Evolutionary conservation across 1,139 yeast species (phyloP), one percentile per base, ranked within the genome.

Genomic region (Hanseniaspora uvarum): DNA sequence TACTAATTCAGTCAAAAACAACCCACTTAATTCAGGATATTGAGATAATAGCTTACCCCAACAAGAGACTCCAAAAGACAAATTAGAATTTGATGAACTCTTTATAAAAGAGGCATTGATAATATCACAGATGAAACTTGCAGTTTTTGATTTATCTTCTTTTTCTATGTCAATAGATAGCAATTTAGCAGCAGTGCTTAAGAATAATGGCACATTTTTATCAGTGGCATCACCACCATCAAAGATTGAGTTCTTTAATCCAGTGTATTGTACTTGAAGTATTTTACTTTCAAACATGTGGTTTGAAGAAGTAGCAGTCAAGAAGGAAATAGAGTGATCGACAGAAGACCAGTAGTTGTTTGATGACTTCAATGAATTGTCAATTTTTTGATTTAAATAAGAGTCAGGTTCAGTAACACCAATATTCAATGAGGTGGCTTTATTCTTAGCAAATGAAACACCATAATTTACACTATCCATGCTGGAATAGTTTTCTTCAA

Each of bases 1-100:
- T n/a, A 68, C 66, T 43, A 94, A 78, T 59, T 86, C 94, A 5
- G 86, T 74, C 31, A 89, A 68, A 16, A 92, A 64, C n/a, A 78
- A 68, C 37, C 78, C 72, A 1, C 89, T 74, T 48, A 83, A 63
- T 41, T 75, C 74, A 0, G 77, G 73, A 50, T 81, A 78, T 59
- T 84, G 89, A 57, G 83, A 81, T 71, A 86, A 80, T 31, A 86
- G 77, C 50, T 88, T 80, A 52, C 86, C 73, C 97, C 97, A 92
- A 44, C 83, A 75, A 12, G 81, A 78, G 21, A 83, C 78, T 0
- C 94, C 88, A 33, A 80, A 50, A 12, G 38, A 30, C 11, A 50
- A 39, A 31, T 50, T 50, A 4, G 33, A 37, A 37, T 18, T 43
- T 3, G 43, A 39, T 7, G 46, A 8, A 4, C 31, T 37, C n/a